phyloP scores from a whole-genome alignment of 805 yeast species.

The Candida vaughaniae region DNA sequence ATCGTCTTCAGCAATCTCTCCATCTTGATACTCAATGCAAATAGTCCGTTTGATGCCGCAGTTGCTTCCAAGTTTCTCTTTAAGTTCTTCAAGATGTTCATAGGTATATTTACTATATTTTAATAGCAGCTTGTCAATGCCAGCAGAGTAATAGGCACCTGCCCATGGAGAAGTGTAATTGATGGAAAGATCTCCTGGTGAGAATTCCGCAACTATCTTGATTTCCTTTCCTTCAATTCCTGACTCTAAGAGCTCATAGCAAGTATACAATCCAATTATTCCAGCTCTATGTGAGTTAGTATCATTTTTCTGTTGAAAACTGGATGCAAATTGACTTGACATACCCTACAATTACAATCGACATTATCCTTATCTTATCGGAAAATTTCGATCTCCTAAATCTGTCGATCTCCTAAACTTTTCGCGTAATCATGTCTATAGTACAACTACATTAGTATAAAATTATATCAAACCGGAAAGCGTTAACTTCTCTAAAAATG shows the following conservation, averaged over 20 bases:
- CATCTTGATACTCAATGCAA: conserved; percentile 1
- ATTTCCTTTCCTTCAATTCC: conserved; percentile 42
- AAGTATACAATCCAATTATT: conserved; percentile 65
- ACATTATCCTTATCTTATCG: no score
- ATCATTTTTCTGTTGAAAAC: background rate
- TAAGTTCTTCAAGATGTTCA: conserved; percentile 37
- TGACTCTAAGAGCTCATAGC: conserved; percentile 43
- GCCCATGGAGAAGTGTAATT: conserved; percentile 83
- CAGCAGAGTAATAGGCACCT: conserved; percentile 46
- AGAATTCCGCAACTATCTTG: conserved; percentile 58
- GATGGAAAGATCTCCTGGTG: conserved; percentile 77
- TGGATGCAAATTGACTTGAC: conserved; percentile 15
- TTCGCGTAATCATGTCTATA: no score
- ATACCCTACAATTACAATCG: conserved; percentile 30
- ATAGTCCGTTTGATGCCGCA: conserved; percentile 24
- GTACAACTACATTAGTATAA: background rate
- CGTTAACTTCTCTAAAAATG: conserved; percentile 82
- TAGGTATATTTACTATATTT: conserved; percentile 59
- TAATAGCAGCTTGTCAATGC: conserved; percentile 44
- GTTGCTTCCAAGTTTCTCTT: conserved; percentile 41
- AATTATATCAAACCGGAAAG: conserved; percentile 54
- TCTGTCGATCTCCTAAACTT: no score
- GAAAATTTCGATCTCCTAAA: no score
- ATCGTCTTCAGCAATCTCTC: background rate
- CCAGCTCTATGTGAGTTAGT: conserved; percentile 46